These are phyloP conservation scores for Diaporthe citriasiana DNA, from an alignment of 2,329 filamentous ascomycete species.

Conservation along the genomic window DNA sequence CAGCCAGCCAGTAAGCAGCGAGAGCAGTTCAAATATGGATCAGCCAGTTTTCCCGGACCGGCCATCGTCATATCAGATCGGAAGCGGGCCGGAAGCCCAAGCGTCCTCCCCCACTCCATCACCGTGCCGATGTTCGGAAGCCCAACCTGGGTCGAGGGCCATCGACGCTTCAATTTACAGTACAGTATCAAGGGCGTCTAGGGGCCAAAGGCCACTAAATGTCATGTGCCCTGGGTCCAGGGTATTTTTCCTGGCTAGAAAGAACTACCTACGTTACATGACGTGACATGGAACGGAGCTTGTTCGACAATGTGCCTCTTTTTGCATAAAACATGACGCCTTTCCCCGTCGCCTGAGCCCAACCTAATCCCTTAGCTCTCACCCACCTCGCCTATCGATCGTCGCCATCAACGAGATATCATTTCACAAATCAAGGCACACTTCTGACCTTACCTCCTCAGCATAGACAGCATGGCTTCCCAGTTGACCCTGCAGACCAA, in stretches of 20 bases:
- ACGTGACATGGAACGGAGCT: conserved; percentile 11
- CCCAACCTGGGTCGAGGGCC: conserved; percentile 2
- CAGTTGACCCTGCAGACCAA: conserved; percentile 61
- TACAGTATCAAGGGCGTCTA: not conserved
- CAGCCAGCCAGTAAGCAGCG: too few relatives aligned
- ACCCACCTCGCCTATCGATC: not conserved
- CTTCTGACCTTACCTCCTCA: not conserved
- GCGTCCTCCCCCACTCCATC: not conserved
- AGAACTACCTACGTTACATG: not conserved
- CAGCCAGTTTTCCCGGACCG: conserved; percentile 9
- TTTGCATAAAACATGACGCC: not conserved
- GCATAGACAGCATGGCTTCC: conserved; percentile 59
- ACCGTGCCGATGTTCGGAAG: conserved; percentile 34
- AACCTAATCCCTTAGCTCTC: too few relatives aligned
- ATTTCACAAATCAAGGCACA: not conserved
- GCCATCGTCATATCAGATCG: conserved; percentile 17
- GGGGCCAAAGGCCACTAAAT: not conserved
- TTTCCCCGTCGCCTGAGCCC: not conserved
- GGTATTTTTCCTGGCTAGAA: not conserved
- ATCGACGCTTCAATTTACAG: not conserved
- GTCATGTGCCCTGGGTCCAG: not conserved
- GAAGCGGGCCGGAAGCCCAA: conserved; percentile 22
- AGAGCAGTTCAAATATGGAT: not conserved
- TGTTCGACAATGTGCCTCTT: conserved; percentile 15
- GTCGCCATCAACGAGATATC: not conserved